A percentile compares a stretch with the other conserved stretches of the same genome.
phyloP scores from a whole-genome alignment of 768 basidiomycete species.

The Suillus alpinus region DNA sequence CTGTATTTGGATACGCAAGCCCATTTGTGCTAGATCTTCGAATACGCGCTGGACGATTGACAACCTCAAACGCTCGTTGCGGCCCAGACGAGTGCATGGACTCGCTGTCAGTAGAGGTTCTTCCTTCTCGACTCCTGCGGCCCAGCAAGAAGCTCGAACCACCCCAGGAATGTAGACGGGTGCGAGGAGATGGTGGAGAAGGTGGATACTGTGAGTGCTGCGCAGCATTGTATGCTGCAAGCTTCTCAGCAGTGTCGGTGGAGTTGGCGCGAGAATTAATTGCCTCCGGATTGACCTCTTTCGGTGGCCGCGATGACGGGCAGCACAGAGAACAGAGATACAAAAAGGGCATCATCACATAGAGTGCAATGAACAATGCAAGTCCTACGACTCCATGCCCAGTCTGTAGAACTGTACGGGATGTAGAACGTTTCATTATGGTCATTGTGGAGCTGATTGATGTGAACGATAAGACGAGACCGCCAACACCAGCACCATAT shows the following conservation, averaged over 20 bases:
- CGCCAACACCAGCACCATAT: conserved; percentile 61
- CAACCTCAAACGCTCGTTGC: conserved; percentile 45
- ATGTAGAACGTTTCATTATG: conserved; percentile 31
- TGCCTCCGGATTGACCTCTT: conserved; percentile 20
- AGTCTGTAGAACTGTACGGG: conserved; percentile 46
- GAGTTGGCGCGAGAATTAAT: conserved; percentile 35
- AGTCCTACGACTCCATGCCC: conserved; percentile 65
- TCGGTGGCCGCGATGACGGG: conserved; percentile 14
- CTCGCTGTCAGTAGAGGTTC: conserved; percentile 39
- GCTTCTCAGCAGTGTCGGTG: conserved; percentile 40
- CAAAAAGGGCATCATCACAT: conserved; percentile 47
- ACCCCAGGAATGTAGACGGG: conserved; percentile 37
- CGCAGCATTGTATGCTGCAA: conserved; percentile 27
- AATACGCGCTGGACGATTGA: conserved; percentile 48
- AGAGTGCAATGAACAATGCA: conserved; percentile 60
- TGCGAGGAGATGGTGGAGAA: conserved; percentile 30
- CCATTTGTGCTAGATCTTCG: conserved; percentile 51
- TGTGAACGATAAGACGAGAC: conserved; percentile 62
- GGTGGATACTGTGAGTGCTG: conserved; percentile 30
- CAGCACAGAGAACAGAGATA: conserved; percentile 29
- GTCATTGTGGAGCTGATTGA: conserved; percentile 37
- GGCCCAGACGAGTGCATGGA: conserved; percentile 33
- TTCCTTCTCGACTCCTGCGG: conserved; percentile 34
- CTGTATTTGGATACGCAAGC: conserved; percentile 41
- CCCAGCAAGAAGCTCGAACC: conserved; percentile 36